Conservation (phyloP, 1,284 basidiomycete species). For the Peniophora sp. region DNA sequence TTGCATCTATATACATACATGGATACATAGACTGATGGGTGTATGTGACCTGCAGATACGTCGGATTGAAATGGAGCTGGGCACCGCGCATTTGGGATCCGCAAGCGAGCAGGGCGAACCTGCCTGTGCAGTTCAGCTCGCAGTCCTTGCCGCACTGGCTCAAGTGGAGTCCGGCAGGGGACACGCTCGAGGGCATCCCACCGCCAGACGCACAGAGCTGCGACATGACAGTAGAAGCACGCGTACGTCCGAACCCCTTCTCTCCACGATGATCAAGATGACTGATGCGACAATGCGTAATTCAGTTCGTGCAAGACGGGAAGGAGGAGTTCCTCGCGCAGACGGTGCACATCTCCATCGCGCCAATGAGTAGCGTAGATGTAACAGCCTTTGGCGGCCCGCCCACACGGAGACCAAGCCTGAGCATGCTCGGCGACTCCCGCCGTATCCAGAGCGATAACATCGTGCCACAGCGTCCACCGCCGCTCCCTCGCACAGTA, state of each 20-base stretch:
- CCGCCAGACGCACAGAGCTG: conserved; percentile 64
- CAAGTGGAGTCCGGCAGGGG: conserved; percentile 65
- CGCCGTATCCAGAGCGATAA: conserved; percentile 45
- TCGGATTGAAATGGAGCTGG: conserved; percentile 87
- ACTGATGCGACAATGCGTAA: conserved; percentile 4
- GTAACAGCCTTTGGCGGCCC: conserved; percentile 33
- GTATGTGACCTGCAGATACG: conserved; percentile 13
- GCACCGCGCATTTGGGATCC: conserved; percentile 96
- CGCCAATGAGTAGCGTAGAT: conserved; percentile 62
- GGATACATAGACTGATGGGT: too few species aligned
- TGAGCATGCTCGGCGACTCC: conserved; percentile 30
- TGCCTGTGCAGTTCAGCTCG: conserved; percentile 76
- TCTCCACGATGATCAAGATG: conserved; percentile 3
- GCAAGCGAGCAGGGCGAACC: conserved; percentile 74
- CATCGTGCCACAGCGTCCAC: not conserved
- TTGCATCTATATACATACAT: too few species aligned
- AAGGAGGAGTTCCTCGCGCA: conserved; percentile 60
- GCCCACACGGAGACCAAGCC: conserved; percentile 41
- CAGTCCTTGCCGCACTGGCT: conserved; percentile 83
- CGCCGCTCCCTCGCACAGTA: not conserved
- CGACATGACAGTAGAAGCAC: conserved; percentile 63
- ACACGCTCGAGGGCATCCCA: conserved; percentile 66
- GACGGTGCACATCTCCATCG: conserved; percentile 64
- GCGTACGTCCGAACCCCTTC: conserved; percentile 35
- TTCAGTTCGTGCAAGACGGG: conserved; percentile 70